A percentile compares a stretch with the other conserved stretches of the same genome.
Evolutionary conservation across 345 rosid species (phyloP).

Genomic region (Camelina neglecta): DNA sequence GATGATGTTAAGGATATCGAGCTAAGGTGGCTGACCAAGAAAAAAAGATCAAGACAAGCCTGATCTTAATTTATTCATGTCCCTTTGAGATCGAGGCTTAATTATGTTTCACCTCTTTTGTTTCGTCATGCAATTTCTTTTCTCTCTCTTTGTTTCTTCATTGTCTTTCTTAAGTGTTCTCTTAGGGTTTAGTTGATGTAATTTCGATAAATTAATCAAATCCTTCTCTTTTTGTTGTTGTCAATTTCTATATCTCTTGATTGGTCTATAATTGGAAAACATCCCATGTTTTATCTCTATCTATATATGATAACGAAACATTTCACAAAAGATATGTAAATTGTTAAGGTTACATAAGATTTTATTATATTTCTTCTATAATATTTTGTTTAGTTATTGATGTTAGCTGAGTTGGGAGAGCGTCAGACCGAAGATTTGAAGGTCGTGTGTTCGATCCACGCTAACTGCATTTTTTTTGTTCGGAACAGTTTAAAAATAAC

Average conservation of each 20-base stretch:
- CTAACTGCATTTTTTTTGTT: conserved; percentile 52
- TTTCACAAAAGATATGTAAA: too few relatives aligned
- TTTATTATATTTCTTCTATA: too few relatives aligned
- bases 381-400: too few relatives aligned
- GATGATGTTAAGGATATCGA: neutral
- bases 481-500: too few relatives aligned
- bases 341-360: too few relatives aligned
- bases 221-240: too few relatives aligned
- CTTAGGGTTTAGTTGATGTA: neutral
- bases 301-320: too few relatives aligned
- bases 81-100: neutral
- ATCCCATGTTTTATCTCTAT: too few relatives aligned
- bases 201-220: neutral
- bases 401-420: conserved; percentile 95
- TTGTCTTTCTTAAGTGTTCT: conserved; percentile 1
- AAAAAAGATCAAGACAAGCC: neutral
- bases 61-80: neutral
- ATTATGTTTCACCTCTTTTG: neutral
- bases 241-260: neutral
- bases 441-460: conserved; percentile 80
- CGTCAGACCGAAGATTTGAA: conserved; percentile 84
- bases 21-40: neutral
- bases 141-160: neutral
- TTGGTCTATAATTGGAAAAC: neutral
- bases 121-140: neutral